Percentiles rank a stretch among this genome's conserved stretches.
phyloP scores from a whole-genome alignment of 2,329 filamentous ascomycete genomes.

The Fusarium lyarnte region DNA sequence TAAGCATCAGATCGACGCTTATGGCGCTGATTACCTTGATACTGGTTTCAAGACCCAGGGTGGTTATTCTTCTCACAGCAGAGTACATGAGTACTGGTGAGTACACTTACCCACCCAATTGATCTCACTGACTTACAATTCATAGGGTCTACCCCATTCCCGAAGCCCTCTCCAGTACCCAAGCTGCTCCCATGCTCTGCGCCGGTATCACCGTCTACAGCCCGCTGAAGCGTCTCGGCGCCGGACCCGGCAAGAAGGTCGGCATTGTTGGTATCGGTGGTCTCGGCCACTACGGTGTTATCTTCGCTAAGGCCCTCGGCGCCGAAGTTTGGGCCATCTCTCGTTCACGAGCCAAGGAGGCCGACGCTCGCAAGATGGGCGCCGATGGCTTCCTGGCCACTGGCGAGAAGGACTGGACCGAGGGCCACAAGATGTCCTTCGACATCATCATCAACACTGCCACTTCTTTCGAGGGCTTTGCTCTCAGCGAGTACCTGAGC shows the following conservation, averaged over 20 bases:
- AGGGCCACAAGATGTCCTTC: slow-evolving; percentile 69
- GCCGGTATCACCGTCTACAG: slow-evolving; percentile 84
- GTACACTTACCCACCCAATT: slow-evolving; percentile 34
- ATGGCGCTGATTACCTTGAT: slow-evolving; percentile 60
- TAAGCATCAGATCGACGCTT: slow-evolving; percentile 57
- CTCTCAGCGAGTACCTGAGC: slow-evolving; percentile 76
- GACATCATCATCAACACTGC: slow-evolving; percentile 82
- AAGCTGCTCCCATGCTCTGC: slow-evolving; percentile 84
- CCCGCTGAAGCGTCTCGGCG: slow-evolving; percentile 79
- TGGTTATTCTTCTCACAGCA: slow-evolving; percentile 56
- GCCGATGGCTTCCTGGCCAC: slow-evolving; percentile 70
- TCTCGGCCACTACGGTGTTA: slow-evolving; percentile 75
- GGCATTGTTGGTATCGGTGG: slow-evolving; percentile 78
- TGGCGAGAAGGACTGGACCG: slow-evolving; percentile 65
- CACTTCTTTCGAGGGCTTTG: slow-evolving; percentile 73
- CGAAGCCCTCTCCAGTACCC: slow-evolving; percentile 68
- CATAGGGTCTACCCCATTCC: slow-evolving; percentile 77
- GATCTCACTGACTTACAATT: slow-evolving; percentile 3
- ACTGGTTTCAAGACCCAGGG: slow-evolving; percentile 68
- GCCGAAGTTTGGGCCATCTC: slow-evolving; percentile 71
- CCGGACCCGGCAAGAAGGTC: slow-evolving; percentile 81
- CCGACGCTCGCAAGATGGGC: slow-evolving; percentile 66
- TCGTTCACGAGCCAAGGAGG: slow-evolving; percentile 68
- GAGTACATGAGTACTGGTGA: slow-evolving; percentile 57
- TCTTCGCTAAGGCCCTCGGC: slow-evolving; percentile 75